phyloP scores from a whole-genome alignment of 2,329 filamentous ascomycete species.

The Aspergillus sp. region DNA sequence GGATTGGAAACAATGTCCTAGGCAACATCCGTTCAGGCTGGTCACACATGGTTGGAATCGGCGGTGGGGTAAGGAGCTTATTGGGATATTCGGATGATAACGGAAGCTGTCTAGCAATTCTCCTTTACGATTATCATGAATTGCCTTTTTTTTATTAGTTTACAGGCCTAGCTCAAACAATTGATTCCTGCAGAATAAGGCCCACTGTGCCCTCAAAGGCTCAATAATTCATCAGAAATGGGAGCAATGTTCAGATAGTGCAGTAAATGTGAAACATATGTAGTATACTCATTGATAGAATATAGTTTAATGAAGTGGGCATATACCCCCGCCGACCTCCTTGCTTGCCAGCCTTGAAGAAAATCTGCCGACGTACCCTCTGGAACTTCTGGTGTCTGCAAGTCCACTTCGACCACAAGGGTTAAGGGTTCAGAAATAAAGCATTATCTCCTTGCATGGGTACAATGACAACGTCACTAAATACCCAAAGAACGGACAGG shows the following conservation, averaged over 20 bases:
- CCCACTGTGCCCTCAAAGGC: not conserved
- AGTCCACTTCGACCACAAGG: not conserved
- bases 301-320: not conserved
- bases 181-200: not conserved
- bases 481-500: too few species aligned
- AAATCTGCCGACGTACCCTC: not conserved
- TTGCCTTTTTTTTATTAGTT: not conserved
- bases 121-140: not conserved
- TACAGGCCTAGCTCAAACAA: not conserved
- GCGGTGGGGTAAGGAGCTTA: not conserved
- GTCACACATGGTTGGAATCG: too few species aligned
- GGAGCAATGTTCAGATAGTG: not conserved
- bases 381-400: not conserved
- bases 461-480: too few species aligned
- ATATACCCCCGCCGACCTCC: not conserved
- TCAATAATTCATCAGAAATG: not conserved
- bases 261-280: too few species aligned
- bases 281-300: not conserved
- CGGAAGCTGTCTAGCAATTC: not conserved
- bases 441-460: too few species aligned
- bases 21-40: not conserved
- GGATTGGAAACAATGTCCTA: not conserved
- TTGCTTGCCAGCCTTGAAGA: not conserved
- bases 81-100: not conserved
- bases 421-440: too few species aligned